A percentile compares a stretch with the other conserved stretches of the same genome.
Conservation (phyloP, 805 yeast genomes). For the Suhomyces tanzawaensis region DNA sequence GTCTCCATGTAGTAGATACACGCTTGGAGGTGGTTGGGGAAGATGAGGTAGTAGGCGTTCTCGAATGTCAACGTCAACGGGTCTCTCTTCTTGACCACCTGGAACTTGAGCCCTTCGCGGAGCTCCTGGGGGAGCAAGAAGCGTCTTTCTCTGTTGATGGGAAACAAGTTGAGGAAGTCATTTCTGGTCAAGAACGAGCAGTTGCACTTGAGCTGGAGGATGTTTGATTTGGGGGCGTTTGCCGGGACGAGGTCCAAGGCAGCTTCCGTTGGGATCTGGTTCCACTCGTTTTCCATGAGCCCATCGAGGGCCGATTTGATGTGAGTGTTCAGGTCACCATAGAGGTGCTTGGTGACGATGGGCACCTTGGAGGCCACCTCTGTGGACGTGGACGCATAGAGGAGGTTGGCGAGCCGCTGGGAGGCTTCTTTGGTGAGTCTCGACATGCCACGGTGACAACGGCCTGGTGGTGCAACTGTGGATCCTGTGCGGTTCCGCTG, state of each 20-base stretch:
- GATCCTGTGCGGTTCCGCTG: no score
- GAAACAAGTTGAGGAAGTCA: conserved; percentile 42
- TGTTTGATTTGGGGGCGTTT: conserved; percentile 17
- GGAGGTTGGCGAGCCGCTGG: conserved; percentile 27
- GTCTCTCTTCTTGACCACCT: conserved; percentile 50
- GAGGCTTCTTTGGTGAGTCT: conserved; percentile 18
- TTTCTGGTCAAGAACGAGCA: conserved; percentile 34
- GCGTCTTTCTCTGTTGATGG: conserved; percentile 30
- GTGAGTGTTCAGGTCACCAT: conserved; percentile 6
- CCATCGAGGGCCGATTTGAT: conserved; percentile 25
- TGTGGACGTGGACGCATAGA: conserved; percentile 29
- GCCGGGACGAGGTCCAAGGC: conserved; percentile 18
- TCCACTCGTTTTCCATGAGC: conserved; percentile 30
- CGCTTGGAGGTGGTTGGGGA: conserved; percentile 48
- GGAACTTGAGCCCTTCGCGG: conserved; percentile 28
- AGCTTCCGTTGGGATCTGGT: conserved; percentile 23
- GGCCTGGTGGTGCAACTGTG: not conserved
- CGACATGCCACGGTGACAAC: conserved; percentile 6
- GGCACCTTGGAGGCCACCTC: conserved; percentile 29
- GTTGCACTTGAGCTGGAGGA: conserved; percentile 38
- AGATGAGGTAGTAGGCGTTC: conserved; percentile 54
- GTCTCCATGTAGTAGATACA: conserved; percentile 52
- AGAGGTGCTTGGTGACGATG: conserved; percentile 25
- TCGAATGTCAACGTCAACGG: conserved; percentile 42
- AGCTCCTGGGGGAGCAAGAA: conserved; percentile 22